Percentiles rank a stretch among this genome's conserved stretches.
Evolutionary conservation across 176 grass and related monocot species (phyloP).

Genomic region (Rhynchospora pubera): DNA sequence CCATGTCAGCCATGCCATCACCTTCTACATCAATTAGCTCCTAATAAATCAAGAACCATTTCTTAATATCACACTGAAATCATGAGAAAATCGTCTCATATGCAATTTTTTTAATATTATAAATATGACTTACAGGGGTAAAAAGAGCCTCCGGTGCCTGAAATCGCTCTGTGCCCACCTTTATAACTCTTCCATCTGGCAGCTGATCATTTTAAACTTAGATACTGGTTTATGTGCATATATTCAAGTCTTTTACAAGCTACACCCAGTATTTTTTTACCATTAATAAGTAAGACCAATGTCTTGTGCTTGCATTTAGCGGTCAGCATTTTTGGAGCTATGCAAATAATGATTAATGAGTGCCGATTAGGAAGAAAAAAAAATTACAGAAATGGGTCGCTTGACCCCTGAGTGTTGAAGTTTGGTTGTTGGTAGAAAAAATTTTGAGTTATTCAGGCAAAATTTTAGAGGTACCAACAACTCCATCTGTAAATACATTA

Average conservation of each 20-base stretch:
- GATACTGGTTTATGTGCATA: background rate
- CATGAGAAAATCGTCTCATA: background rate
- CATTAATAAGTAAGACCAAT: background rate
- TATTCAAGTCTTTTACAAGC: background rate
- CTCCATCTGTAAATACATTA: no score
- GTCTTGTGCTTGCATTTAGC: no score
- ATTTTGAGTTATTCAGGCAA: no score
- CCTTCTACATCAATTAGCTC: constrained; percentile 98
- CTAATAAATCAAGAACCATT: constrained; percentile 20
- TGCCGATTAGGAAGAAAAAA: no score
- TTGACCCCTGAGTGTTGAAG: no score
- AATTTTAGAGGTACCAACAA: no score
- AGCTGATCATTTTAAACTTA: constrained; percentile 42
- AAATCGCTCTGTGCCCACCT: constrained; percentile 82
- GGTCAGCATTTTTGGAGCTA: no score
- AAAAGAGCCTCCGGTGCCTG: constrained; percentile 96
- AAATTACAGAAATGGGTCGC: no score
- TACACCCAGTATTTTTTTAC: background rate
- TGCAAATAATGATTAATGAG: background rate
- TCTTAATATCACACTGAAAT: background rate
- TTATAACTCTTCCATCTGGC: constrained; percentile 97
- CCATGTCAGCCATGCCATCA: constrained; percentile 98
- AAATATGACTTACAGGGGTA: constrained; percentile 53
- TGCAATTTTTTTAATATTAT: constrained; percentile 3
- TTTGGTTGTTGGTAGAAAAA: no score